Evolutionary conservation across 2,329 filamentous ascomycete species (phyloP).

Genomic region (Akanthomyces uredinophilus): DNA sequence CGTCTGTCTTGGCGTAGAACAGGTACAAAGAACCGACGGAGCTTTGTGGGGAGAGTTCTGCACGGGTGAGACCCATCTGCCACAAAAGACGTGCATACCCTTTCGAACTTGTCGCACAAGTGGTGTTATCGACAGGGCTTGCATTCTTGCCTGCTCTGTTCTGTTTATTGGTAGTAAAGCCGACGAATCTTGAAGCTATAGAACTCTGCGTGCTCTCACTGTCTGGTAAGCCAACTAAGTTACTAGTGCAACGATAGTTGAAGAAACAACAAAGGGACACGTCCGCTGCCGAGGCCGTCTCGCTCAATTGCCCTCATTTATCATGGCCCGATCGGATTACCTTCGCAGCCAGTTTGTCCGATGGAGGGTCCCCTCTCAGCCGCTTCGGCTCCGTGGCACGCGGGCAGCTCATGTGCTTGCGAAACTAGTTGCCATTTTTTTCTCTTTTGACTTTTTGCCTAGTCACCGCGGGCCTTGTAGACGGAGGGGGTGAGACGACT

Average conservation of each 20-base stretch:
- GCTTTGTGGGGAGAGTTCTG: too few relatives aligned
- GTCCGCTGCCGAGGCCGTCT: neutral
- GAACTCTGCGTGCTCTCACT: too few relatives aligned
- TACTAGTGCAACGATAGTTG: neutral
- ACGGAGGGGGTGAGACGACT: neutral
- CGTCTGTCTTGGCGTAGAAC: neutral
- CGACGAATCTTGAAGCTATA: too few relatives aligned
- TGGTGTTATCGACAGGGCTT: too few relatives aligned
- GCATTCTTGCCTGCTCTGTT: too few relatives aligned
- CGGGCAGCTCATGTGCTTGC: conserved; percentile 6
- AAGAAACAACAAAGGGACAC: neutral
- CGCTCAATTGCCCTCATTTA: neutral
- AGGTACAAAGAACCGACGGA: too few relatives aligned
- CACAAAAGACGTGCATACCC: too few relatives aligned
- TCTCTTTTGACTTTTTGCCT: neutral
- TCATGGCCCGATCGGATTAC: neutral
- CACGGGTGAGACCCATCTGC: too few relatives aligned
- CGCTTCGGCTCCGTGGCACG: conserved; percentile 11
- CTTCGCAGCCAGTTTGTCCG: neutral
- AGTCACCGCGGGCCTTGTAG: neutral
- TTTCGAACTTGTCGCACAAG: too few relatives aligned
- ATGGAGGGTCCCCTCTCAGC: conserved; percentile 7
- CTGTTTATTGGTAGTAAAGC: too few relatives aligned
- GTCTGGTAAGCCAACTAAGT: neutral
- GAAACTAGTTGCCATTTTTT: neutral